phyloP scores from a whole-genome alignment of 441 rosid genomes.

The Arabidopsis lyrata region DNA sequence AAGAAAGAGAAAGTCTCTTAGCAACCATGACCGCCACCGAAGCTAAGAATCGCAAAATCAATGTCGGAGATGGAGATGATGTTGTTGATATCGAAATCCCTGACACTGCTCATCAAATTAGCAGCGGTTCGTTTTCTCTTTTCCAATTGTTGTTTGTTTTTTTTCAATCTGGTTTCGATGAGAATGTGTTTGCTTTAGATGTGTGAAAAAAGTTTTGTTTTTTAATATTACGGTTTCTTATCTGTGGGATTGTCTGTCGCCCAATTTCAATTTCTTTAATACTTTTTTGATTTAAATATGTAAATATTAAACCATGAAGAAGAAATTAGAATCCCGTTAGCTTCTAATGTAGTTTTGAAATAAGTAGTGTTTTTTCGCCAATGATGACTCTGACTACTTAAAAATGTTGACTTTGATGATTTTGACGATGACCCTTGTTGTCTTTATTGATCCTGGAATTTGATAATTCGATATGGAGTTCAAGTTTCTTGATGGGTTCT shows the following conservation, averaged over 20 bases:
- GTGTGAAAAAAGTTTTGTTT: neutral
- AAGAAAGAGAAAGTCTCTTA: slow-evolving; percentile 49
- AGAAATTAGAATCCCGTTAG: neutral
- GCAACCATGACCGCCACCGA: slow-evolving; percentile 44
- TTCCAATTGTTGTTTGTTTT: neutral
- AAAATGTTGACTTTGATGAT: neutral
- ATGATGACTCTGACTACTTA: neutral
- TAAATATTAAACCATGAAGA: no score
- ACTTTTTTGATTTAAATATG: no score
- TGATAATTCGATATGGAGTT: neutral
- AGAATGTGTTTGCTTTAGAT: neutral
- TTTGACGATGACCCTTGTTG: neutral
- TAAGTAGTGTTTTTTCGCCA: neutral
- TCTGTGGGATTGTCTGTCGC: neutral
- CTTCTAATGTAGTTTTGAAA: neutral
- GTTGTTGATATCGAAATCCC: slow-evolving; percentile 54
- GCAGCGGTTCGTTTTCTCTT: slow-evolving; percentile 61
- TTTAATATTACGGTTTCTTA: neutral
- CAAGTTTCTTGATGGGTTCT: slow-evolving; percentile 15
- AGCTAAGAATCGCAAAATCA: slow-evolving; percentile 39
- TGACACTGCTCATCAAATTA: slow-evolving; percentile 89
- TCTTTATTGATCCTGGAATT: slow-evolving; percentile 13
- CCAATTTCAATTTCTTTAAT: slow-evolving; percentile 1
- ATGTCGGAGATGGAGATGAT: slow-evolving; percentile 47
- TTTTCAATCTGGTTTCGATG: neutral